A percentile compares a stretch with the other conserved stretches of the same genome.
Conservation (phyloP, 75 land plant species). For the Pseudotsuga menziesii region DNA sequence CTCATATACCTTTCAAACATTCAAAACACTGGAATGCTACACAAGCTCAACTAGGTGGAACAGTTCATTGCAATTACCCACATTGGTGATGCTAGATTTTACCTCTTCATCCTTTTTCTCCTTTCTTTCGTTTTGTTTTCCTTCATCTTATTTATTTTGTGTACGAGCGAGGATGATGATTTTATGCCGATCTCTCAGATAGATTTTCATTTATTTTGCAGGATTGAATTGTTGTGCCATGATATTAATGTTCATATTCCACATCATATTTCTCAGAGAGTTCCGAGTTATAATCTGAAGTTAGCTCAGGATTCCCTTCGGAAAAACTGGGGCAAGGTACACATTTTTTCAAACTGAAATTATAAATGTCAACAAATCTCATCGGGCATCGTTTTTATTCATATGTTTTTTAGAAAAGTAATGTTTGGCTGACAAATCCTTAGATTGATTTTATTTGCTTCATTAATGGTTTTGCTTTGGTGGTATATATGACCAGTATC, state of each 20-base stretch:
- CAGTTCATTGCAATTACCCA: slow-evolving; percentile 93
- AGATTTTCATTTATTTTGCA: slow-evolving; percentile 4
- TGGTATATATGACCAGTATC: slow-evolving; percentile 39
- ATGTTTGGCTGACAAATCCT: not conserved
- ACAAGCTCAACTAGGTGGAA: slow-evolving; percentile 89
- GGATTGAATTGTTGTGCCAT: slow-evolving; percentile 91
- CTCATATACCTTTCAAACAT: slow-evolving; percentile 90
- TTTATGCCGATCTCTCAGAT: no score
- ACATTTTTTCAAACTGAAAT: not conserved
- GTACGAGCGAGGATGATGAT: no score
- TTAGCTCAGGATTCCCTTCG: slow-evolving; percentile 80
- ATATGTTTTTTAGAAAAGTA: not conserved
- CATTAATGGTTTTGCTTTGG: not conserved
- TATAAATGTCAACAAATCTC: no score
- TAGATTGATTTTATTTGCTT: not conserved
- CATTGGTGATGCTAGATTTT: slow-evolving; percentile 43
- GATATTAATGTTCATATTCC: slow-evolving; percentile 97
- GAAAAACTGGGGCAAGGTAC: slow-evolving; percentile 92
- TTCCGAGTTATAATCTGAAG: slow-evolving; percentile 87
- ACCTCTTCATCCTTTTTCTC: no score
- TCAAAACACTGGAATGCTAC: slow-evolving; percentile 80
- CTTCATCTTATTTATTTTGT: no score
- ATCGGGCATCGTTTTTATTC: no score
- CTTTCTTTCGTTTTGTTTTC: no score
- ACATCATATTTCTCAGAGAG: slow-evolving; percentile 83